A percentile compares a stretch with the other conserved stretches of the same genome.
These are phyloP conservation scores for Colletotrichum chlorophyti DNA, from an alignment of 2,329 filamentous ascomycete species.

Conservation along the genomic window DNA sequence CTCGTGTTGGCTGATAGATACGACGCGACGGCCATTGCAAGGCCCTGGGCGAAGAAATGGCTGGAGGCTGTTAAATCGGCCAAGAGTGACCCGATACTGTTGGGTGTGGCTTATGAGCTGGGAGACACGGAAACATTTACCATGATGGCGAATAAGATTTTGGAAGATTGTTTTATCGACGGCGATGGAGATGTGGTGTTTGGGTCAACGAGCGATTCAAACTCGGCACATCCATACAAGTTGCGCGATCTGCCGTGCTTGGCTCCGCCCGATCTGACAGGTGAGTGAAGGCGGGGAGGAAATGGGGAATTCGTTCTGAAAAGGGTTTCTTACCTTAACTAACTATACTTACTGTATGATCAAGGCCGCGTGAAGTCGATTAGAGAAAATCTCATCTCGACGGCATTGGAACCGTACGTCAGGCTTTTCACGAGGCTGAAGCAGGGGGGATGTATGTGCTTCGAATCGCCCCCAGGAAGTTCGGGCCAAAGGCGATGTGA, in stretches of 20 bases:
- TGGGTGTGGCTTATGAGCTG: conserved; percentile 42
- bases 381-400: neutral
- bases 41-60: conserved; percentile 35
- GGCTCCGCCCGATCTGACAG: neutral
- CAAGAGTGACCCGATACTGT: conserved; percentile 30
- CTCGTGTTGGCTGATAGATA: conserved; percentile 40
- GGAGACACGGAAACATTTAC: conserved; percentile 34
- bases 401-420: conserved; percentile 5
- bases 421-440: conserved; percentile 2
- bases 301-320: neutral
- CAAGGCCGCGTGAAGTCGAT: neutral
- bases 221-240: conserved; percentile 7
- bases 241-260: conserved; percentile 7
- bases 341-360: no score
- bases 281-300: neutral
- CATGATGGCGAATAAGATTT: conserved; percentile 31
- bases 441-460: conserved; percentile 9
- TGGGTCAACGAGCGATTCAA: neutral
- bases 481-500: conserved; percentile 7
- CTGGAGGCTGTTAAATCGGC: conserved; percentile 25
- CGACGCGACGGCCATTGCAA: conserved; percentile 33
- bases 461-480: neutral
- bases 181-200: conserved; percentile 13
- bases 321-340: neutral
- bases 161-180: conserved; percentile 30